phyloP scores from a whole-genome alignment of 2,329 filamentous ascomycete species.

The Alternaria triticina region DNA sequence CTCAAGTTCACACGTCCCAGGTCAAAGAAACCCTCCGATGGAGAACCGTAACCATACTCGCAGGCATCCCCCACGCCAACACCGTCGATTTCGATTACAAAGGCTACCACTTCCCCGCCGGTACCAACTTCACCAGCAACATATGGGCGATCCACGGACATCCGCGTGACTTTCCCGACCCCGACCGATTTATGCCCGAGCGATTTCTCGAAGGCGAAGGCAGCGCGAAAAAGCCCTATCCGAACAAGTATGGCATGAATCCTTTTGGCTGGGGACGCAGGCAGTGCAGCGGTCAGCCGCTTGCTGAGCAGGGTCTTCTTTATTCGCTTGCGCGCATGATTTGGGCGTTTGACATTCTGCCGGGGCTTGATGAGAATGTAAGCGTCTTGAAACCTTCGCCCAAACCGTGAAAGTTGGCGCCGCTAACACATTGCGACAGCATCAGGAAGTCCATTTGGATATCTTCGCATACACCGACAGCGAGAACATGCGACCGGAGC shows the following conservation, averaged over 20 bases:
- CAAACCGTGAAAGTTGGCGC: fast-evolving
- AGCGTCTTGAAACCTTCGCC: neutral
- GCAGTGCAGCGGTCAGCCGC: neutral
- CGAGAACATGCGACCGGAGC: neutral
- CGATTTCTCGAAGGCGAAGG: neutral
- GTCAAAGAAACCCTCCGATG: neutral
- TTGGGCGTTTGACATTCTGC: neutral
- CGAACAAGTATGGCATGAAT: neutral
- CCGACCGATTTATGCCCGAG: neutral
- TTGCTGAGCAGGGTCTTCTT: neutral
- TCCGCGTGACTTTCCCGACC: neutral
- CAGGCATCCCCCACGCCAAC: neutral
- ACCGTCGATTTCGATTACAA: neutral
- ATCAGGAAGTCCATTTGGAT: neutral
- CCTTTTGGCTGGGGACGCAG: neutral
- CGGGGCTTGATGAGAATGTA: fast-evolving
- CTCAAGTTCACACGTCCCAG: neutral
- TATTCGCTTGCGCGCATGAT: neutral
- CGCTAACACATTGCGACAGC: neutral
- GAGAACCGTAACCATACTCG: neutral
- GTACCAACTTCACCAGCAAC: neutral
- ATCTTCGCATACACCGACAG: neutral
- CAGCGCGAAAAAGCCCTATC: neutral
- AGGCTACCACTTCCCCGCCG: neutral
- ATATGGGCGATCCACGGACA: neutral